Base-by-base conservation (phyloP, 2,329 filamentous ascomycete species). In the Thelonectria discophora region DNA sequence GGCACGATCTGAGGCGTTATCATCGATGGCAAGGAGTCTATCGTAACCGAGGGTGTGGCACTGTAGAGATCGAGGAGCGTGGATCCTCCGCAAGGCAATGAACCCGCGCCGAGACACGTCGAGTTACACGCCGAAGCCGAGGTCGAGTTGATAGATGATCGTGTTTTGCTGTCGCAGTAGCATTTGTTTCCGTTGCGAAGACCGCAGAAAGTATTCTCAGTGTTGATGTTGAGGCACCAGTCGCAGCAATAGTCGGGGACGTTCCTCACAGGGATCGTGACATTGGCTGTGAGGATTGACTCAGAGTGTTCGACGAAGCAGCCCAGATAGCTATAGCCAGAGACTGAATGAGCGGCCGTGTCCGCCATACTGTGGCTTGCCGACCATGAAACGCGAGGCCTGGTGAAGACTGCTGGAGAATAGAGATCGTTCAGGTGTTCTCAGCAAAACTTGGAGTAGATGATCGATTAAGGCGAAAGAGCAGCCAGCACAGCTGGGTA, bases 231-330 rank as follows among this genome's bases (percentile, higher is more conserved):
- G 30, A 34, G 30, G 11, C 52, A 55, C 52, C 52, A 55, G 30
- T 48, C 52, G 43, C 52, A 55, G 11, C 52, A 55, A 15, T 30
- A 55, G n/a, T 55, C 42, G 4, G 52, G 52, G 15, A 47, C 27
- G 8, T 49, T 43, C 15, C 46, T 49, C 7, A 17, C 13, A 10
- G 34, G 34, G 1, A 18, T 13, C 4, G 11, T 49, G 9, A 3
- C 2, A 11, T 15, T 50, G 4, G 34, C 34, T 2, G 48, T 32
- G 27, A 57, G 46, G 15, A 49, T 34, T 21, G 42, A 11, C 8
- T 45, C 18, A 4, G 17, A 21, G 34, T 30, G 27, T 3, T 45
- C 20, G 9, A 9, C 9, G n/a, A 15, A 40, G 6, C 34, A 46
- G 15, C 8, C 30, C 5, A 47, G 20, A 46, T 15, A 40, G 15